These are phyloP conservation scores for Pseudocercospora cruenta DNA, from an alignment of 2,329 filamentous ascomycete genomes.

Conservation along the genomic window DNA sequence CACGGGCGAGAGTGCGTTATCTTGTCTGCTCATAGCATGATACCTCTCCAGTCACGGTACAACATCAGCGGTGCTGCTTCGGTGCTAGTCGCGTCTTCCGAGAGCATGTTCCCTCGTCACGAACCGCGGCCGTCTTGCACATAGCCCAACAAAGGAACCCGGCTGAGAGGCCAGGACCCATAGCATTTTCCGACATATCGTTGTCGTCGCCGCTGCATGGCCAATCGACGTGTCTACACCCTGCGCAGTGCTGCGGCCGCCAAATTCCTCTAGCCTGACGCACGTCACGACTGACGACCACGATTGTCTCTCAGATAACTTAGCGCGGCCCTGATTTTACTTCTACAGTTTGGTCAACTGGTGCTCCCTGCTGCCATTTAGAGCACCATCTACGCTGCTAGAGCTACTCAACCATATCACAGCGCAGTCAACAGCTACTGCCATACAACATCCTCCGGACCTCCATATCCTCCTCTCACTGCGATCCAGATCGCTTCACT, in stretches of 20 bases:
- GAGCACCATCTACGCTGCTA: not conserved
- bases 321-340: conserved; percentile 2
- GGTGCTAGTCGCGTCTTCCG: conserved; percentile 7
- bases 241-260: no score
- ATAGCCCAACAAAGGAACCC: not conserved
- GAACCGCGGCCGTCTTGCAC: not conserved
- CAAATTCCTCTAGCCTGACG: not conserved
- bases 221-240: not conserved
- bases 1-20: not conserved
- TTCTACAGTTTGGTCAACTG: not conserved
- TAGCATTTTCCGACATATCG: not conserved
- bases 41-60: not conserved
- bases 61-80: conserved; percentile 6
- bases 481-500: not conserved
- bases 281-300: not conserved
- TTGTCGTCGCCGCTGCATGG: not conserved
- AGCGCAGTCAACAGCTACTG: not conserved
- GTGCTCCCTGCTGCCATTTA: not conserved
- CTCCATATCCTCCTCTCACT: not conserved
- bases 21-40: not conserved
- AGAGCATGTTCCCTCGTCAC: conserved; percentile 2
- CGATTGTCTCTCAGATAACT: conserved; percentile 1
- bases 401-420: not conserved
- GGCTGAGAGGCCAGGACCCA: conserved; percentile 3
- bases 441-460: not conserved